A percentile compares a stretch with the other conserved stretches of the same genome.
Conservation (phyloP, 768 basidiomycete genomes). For the Hypholoma fasciculare region DNA sequence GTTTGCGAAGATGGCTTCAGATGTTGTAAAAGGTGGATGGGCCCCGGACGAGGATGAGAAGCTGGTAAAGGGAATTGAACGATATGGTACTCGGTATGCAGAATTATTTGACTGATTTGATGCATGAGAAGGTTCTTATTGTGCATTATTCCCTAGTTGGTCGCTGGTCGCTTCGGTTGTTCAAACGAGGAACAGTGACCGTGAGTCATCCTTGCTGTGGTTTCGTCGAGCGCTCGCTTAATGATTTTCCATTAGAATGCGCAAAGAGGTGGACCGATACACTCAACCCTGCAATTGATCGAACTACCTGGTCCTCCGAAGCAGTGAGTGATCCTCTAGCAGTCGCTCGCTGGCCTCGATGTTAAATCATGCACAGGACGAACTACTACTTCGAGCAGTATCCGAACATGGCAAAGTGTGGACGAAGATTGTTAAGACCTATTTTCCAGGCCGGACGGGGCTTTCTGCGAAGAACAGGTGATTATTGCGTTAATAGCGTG, state of each 20-base stretch:
- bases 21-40: conserved; percentile 64
- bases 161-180: conserved; percentile 59
- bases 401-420: conserved; percentile 57
- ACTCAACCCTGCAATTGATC: conserved; percentile 59
- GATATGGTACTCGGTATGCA: conserved; percentile 53
- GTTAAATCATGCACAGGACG: conserved; percentile 37
- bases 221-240: conserved; percentile 13
- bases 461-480: conserved; percentile 62
- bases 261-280: conserved; percentile 66
- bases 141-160: conserved; percentile 36
- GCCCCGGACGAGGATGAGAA: conserved; percentile 61
- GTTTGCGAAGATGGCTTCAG: conserved; percentile 65
- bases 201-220: conserved; percentile 34
- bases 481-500: conserved; percentile 6
- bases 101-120: not conserved
- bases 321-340: conserved; percentile 32
- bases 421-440: conserved; percentile 63
- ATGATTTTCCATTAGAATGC: conserved; percentile 40
- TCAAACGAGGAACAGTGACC: conserved; percentile 57
- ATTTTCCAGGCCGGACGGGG: conserved; percentile 60
- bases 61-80: conserved; percentile 54
- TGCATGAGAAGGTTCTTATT: conserved; percentile 3
- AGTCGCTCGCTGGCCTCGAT: not conserved
- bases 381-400: conserved; percentile 53
- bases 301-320: conserved; percentile 59